Conservation (phyloP, 108 stramenopile genomes). For the Pseudonitzschia multiseries region DNA sequence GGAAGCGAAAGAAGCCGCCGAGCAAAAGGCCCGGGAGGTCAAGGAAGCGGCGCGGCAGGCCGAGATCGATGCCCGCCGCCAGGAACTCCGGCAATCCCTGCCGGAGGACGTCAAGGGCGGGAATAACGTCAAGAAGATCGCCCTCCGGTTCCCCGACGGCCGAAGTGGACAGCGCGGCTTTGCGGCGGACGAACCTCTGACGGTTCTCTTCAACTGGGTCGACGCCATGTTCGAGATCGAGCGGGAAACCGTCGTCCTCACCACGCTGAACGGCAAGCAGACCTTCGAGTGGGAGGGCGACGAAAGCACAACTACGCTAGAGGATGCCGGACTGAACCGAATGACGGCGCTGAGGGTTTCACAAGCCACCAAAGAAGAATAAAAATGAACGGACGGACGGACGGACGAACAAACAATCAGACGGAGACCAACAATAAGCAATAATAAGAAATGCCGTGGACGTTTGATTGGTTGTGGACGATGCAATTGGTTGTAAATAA, state of each 20-base stretch:
- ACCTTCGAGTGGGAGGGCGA: constrained; percentile 63
- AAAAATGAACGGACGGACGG: no score
- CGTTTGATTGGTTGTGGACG: no score
- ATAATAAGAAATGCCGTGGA: no score
- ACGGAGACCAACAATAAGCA: neutral
- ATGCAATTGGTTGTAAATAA: neutral
- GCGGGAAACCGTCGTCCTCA: constrained; percentile 69
- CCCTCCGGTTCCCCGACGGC: constrained; percentile 63
- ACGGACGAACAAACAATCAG: no score
- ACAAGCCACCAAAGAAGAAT: constrained; percentile 29
- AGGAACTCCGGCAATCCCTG: constrained; percentile 45
- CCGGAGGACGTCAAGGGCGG: constrained; percentile 56
- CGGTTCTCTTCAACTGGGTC: constrained; percentile 78
- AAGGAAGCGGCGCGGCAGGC: constrained; percentile 39
- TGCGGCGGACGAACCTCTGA: constrained; percentile 43
- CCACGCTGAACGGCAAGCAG: constrained; percentile 70
- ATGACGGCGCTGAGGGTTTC: constrained; percentile 70
- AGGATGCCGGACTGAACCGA: constrained; percentile 59
- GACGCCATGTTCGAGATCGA: constrained; percentile 72
- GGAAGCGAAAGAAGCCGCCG: constrained; percentile 42
- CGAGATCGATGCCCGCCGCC: constrained; percentile 46
- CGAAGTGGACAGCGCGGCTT: constrained; percentile 56
- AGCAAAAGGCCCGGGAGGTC: constrained; percentile 32
- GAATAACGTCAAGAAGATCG: constrained; percentile 56
- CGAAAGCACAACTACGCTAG: constrained; percentile 33